These are phyloP conservation scores for Skeletonema grethae DNA, from an alignment of 108 stramenopile genomes.

Conservation along the genomic window DNA sequence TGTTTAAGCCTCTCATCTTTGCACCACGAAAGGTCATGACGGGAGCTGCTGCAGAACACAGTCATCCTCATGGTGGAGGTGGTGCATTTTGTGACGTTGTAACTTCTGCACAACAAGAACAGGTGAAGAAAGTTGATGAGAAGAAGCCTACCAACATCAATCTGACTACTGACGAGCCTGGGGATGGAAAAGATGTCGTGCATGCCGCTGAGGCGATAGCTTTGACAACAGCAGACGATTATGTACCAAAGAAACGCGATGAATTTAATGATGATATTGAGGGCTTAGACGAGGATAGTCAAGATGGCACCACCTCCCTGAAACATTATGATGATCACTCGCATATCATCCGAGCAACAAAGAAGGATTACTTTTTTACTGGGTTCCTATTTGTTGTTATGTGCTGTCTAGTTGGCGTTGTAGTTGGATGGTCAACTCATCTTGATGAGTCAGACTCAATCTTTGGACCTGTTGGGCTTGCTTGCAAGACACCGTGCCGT, in stretches of 20 bases:
- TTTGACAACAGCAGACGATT: slow-evolving; percentile 1
- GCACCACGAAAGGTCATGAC: slow-evolving; percentile 23
- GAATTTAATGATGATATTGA: slow-evolving; percentile 6
- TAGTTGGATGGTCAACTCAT: slow-evolving; percentile 50
- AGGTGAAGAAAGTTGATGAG: slow-evolving; percentile 23
- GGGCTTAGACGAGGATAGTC: neutral
- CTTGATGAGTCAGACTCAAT: slow-evolving; percentile 52
- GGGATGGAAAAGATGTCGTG: neutral
- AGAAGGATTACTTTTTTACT: slow-evolving; percentile 51
- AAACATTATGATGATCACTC: slow-evolving; percentile 28
- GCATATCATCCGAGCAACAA: slow-evolving; percentile 56
- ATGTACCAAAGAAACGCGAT: neutral
- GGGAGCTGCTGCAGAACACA: slow-evolving; percentile 24
- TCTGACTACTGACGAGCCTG: neutral
- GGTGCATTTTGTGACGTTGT: slow-evolving; percentile 5
- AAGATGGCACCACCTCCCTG: slow-evolving; percentile 7
- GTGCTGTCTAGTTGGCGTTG: slow-evolving; percentile 42
- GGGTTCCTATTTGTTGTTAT: slow-evolving; percentile 43
- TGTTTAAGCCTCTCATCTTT: slow-evolving; percentile 56
- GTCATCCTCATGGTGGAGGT: slow-evolving; percentile 20
- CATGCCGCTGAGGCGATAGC: slow-evolving; percentile 11
- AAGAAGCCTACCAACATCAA: neutral
- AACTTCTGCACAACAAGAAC: slow-evolving; percentile 5
- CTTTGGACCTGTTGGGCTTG: slow-evolving; percentile 53
- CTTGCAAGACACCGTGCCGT: slow-evolving; percentile 49